Base-by-base conservation (phyloP, 108 stramenopile species). In the Nitzschia sp. region DNA sequence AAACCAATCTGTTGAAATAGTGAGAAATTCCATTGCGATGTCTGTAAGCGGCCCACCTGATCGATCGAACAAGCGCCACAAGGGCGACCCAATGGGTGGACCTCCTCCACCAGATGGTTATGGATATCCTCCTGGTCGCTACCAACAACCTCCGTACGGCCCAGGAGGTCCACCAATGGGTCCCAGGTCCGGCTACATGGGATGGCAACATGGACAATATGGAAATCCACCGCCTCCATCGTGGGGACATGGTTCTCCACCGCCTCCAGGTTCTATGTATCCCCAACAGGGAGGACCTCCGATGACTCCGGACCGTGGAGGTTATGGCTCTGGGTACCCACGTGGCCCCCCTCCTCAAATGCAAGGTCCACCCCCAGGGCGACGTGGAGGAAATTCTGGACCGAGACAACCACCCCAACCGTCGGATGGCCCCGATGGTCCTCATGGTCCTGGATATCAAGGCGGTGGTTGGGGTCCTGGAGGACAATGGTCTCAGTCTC, bases 71-170 rank as follows among this genome's bases (percentile, higher is more conserved):
- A 75, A 73, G 53, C 62, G 78, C 5, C 63, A 59, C 48, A 71
- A 78, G 34, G 53, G 48, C 5, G 70, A 78, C 29, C 60, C 69
- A 0, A 60, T 71, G 66, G 71, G 65, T 6, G 64, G 67, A 9
- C 68, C 62, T 37, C 78, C 64, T 40, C 76, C 77, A 63, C 72
- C 72, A 11, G 74, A 70, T 44, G 70, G 74, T 22, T 71, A 66
- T 25, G 76, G 76, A 37, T 63, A 66, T 5, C 76, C 69, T 34
- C 70, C 41, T n/a, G 69, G 69, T 37, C 21, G 69, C 41, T 76
- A 76, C 25, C 69, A 63, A 62, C 61, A 62, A n/a, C 71, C 71
- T 21, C 76, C 65, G 8, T 71, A 77, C 21, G 70, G 70, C 40
- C 52, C 59, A 1, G 70, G 70, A 10, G 70, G 76, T 19, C 69